Conservation (phyloP, 495 filamentous ascomycete genomes). For the Tuber calosporum region DNA sequence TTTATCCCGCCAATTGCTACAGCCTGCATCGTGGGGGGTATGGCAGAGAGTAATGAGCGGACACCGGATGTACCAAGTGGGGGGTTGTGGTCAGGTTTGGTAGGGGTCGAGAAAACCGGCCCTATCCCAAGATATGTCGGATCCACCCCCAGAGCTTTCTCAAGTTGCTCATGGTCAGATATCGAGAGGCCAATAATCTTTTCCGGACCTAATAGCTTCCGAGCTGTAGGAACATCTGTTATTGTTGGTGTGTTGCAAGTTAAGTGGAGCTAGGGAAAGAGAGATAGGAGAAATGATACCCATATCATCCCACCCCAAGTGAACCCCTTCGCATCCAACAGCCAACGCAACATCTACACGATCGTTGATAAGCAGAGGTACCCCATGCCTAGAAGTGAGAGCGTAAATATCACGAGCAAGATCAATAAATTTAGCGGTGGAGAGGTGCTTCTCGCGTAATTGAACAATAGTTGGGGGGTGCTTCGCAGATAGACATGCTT, state of each 20-base stretch:
- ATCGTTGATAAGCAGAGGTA: constrained; percentile 91
- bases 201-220: constrained; percentile 62
- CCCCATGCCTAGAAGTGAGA: constrained; percentile 57
- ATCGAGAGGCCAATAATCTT: constrained; percentile 52
- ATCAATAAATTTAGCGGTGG: constrained; percentile 64
- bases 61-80: constrained; percentile 25
- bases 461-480: constrained; percentile 86
- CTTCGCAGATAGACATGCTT: constrained; percentile 54
- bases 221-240: constrained; percentile 58
- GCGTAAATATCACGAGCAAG: constrained; percentile 53
- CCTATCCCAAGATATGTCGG: constrained; percentile 83
- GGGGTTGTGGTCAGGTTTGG: constrained; percentile 43
- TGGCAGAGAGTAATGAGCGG: constrained; percentile 16
- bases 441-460: constrained; percentile 78
- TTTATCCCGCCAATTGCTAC: constrained; percentile 90
- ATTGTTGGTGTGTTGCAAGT: constrained; percentile 14
- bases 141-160: constrained; percentile 17
- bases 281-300: constrained; percentile 46
- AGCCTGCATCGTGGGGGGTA: constrained; percentile 48
- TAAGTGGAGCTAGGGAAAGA: not conserved
- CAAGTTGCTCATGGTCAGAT: constrained; percentile 31
- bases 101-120: constrained; percentile 75
- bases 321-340: constrained; percentile 78
- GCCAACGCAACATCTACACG: constrained; percentile 87
- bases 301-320: constrained; percentile 93